Conservation (phyloP, 257 asterid species). For the Gardenia jasminoides region DNA sequence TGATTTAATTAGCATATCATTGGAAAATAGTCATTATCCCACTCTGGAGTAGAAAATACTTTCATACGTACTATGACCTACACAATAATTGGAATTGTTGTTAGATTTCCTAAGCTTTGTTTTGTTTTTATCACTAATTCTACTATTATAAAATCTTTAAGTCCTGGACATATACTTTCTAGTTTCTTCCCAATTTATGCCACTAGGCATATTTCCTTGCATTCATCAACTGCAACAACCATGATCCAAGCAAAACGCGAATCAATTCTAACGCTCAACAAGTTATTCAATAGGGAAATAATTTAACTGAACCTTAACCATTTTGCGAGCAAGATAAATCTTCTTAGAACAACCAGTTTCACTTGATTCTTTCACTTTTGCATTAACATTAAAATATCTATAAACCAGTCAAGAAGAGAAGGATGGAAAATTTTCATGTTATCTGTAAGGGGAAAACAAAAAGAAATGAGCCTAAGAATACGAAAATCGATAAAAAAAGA, state of each 20-base stretch:
- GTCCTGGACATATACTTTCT: not conserved
- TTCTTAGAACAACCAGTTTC: slow-evolving; percentile 5
- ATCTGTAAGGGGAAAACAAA: no score
- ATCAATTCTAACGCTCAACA: not conserved
- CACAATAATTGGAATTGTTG: not conserved
- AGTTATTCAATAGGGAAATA: not conserved
- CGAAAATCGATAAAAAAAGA: slow-evolving; percentile 7
- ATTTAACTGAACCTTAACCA: not conserved
- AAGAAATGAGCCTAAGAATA: not conserved
- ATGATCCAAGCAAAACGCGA: not conserved
- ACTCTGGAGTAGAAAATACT: not conserved
- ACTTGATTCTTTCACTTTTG: not conserved
- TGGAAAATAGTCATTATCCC: not conserved
- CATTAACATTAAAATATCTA: not conserved
- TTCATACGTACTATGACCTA: not conserved
- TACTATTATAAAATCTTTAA: not conserved
- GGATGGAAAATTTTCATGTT: not conserved
- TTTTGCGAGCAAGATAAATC: not conserved
- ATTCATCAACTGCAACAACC: not conserved
- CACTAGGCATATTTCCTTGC: not conserved
- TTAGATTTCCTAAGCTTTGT: not conserved
- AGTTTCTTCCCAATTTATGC: not conserved
- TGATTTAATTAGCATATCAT: not conserved
- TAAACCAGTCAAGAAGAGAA: not conserved
- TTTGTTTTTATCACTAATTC: not conserved